Conservation (phyloP, 148 eudicot species). For the Cornus kousa region DNA sequence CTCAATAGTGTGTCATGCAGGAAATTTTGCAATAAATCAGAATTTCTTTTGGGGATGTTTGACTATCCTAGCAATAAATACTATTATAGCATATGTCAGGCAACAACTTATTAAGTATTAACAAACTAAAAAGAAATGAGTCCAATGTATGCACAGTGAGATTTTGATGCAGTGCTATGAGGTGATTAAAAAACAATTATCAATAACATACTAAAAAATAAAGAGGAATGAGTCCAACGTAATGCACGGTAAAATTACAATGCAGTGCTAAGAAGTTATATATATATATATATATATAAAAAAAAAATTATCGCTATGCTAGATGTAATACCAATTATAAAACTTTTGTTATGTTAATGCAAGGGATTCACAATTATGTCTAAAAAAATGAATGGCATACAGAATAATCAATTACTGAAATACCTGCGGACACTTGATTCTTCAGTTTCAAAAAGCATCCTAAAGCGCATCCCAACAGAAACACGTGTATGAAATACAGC, state of each 20-base stretch:
- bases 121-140: not conserved
- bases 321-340: not conserved
- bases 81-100: not conserved
- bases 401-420: not conserved
- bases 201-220: no score
- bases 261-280: no score
- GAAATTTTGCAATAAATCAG: not conserved
- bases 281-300: no score
- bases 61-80: no score
- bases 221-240: no score
- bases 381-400: no score
- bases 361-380: not conserved
- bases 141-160: not conserved
- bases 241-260: no score
- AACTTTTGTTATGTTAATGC: not conserved
- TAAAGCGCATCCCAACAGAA: constrained; percentile 98
- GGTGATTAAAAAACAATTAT: not conserved
- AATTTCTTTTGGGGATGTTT: no score
- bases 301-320: not conserved
- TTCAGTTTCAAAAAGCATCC: constrained; percentile 99
- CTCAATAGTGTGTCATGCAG: not conserved
- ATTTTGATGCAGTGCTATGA: not conserved
- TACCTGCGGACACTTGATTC: constrained; percentile 99
- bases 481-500: constrained; percentile 97
- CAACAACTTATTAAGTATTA: not conserved